These are phyloP conservation scores for Cercospora brassicicola DNA, from an alignment of 2,329 filamentous ascomycete species.

Conservation along the genomic window DNA sequence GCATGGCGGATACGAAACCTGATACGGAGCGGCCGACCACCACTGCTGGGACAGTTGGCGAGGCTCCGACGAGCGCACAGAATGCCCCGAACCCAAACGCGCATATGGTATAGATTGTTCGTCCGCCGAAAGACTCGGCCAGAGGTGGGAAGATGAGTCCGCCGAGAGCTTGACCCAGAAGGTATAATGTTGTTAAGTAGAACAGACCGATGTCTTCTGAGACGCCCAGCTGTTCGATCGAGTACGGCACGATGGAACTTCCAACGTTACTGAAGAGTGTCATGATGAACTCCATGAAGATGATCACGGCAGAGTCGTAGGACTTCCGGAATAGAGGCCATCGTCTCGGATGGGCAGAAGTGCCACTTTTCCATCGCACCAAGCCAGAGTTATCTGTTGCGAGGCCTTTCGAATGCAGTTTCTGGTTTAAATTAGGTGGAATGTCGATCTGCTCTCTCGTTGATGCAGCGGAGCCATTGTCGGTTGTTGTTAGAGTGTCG, in stretches of 20 bases:
- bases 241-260: constrained; percentile 10
- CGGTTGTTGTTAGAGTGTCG: not conserved
- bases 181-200: constrained; percentile 12
- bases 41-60: constrained; percentile 41
- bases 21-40: constrained; percentile 46
- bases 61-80: constrained; percentile 43
- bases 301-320: constrained; percentile 22
- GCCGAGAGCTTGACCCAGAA: constrained; percentile 38
- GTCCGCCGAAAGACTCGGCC: constrained; percentile 43
- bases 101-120: constrained; percentile 39
- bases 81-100: constrained; percentile 37
- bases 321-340: constrained; percentile 19
- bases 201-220: not conserved
- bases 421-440: not conserved
- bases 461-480: not conserved
- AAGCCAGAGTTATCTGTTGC: not conserved
- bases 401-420: not conserved
- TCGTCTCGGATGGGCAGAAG: constrained; percentile 19
- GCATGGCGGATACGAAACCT: constrained; percentile 51
- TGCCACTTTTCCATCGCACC: constrained; percentile 2
- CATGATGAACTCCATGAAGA: constrained; percentile 19
- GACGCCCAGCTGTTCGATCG: not conserved
- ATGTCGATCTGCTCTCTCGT: not conserved
- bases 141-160: constrained; percentile 44
- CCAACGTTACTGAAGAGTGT: constrained; percentile 23